Base-by-base conservation (phyloP, 805 yeast genomes). In the Candida ovalis region DNA sequence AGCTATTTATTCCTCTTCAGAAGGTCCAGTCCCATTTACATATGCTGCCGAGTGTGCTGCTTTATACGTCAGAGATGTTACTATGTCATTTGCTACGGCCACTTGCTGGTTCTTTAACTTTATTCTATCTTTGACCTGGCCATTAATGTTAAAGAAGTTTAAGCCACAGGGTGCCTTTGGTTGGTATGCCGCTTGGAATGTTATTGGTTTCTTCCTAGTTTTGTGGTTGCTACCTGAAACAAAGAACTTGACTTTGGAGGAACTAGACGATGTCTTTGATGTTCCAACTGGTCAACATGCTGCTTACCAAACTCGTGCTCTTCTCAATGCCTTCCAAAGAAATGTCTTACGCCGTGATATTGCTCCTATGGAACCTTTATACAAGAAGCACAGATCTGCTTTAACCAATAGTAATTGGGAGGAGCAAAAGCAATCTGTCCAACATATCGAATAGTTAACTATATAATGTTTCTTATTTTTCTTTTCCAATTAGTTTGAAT, bases 21-120 rank as follows among this genome's bases (percentile, higher is more conserved):
- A 86, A 65, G 96, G 96, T 40, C 95, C 94, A 13, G 94, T 88
- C 39, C 95, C 96, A 3, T 88, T 88, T 70, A 85, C 94, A 2
- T 86, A 88, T 61, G 83, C 90, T 23, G 95, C 96, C 7, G 96
- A 88, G 66, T 86, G 85, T 59, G 80, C 86, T 71, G 88, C 92
- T 50, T 72, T 87, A 59, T 84, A 85, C 60, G 79, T 86, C 52
- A 80, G 95, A 68, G 90, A 88, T 55, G 69, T 86, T 44, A 91
- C 92, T 45, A 84, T 88, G 82, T 82, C 90, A 2, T 72, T 82
- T 54, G 92, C 91, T 25, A 82, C 91, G 27, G 84, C 87, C 18
- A 80, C 84, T 18, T 73, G 85, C 63, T 83, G 88, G 88, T 82
- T 83, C 67, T 83, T 83, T 74, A 83, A 83, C 64, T 82, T 82